Conservation (phyloP, 2,329 filamentous ascomycete species). For the Colletotrichum falcatum region DNA sequence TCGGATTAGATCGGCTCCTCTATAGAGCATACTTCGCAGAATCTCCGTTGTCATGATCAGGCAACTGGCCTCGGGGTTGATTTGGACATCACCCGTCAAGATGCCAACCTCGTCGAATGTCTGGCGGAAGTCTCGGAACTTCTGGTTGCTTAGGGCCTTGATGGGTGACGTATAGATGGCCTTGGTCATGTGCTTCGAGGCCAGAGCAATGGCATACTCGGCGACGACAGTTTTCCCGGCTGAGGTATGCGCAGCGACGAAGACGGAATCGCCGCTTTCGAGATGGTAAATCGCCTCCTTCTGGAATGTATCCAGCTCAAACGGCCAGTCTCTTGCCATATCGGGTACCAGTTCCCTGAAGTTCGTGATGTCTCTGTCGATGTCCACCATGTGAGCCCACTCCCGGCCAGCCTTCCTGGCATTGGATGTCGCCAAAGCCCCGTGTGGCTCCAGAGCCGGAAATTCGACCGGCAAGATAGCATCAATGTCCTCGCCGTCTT, state of each 20-base stretch:
- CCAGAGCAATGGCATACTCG: constrained; percentile 96
- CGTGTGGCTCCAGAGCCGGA: constrained; percentile 86
- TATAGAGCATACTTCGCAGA: constrained; percentile 96
- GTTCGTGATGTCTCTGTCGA: constrained; percentile 93
- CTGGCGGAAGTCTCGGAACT: constrained; percentile 93
- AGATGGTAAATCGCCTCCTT: constrained; percentile 99
- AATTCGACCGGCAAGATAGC: constrained; percentile 92
- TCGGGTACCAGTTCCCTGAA: constrained; percentile 94
- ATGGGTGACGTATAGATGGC: constrained; percentile 99
- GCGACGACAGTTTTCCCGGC: constrained; percentile 98
- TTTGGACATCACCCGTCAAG: constrained; percentile 96
- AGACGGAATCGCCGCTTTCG: constrained; percentile 96
- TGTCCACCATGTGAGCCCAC: constrained; percentile 99
- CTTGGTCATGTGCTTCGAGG: constrained; percentile 99
- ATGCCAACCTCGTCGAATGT: constrained; percentile 97
- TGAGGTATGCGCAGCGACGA: constrained; percentile 97
- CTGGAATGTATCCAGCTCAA: constrained; percentile 97
- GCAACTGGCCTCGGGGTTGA: constrained; percentile 96
- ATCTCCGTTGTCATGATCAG: constrained; percentile 99
- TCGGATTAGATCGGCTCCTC: constrained; percentile 93
- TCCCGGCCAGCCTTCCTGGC: constrained; percentile 82
- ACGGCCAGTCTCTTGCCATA: constrained; percentile 96
- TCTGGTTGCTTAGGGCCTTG: constrained; percentile 98
- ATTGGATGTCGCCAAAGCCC: constrained; percentile 77
- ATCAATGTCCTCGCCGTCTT: constrained; percentile 78